Evolutionary conservation across 768 basidiomycete genomes (phyloP), one percentile per base, ranked within the genome.

Genomic region (Tephrocybe sp.): DNA sequence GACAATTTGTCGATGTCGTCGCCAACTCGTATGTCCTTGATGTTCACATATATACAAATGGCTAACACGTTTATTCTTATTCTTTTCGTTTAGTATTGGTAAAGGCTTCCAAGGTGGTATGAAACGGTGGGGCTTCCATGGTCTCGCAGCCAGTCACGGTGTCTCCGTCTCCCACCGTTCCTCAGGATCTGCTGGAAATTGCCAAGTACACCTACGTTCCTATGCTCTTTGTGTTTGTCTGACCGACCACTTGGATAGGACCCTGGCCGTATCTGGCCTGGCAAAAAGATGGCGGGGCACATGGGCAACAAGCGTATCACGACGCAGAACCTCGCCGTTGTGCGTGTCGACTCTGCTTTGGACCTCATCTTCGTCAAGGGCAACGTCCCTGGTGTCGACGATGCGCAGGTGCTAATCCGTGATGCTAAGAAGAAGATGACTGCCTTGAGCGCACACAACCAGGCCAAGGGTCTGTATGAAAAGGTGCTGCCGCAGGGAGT

Each of bases 81-180:
- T 23, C 15, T 30, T 26, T 20, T 18, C 24, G 28, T 4, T 18
- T 40, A 99, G 95, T 3, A 90, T 96, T 51, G 97, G 97, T 20
- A 98, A 98, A 71, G 97, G 97, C 7, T 98, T 95, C 69, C 90
- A 93, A 57, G 97, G 97, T 62, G 85, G 80, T 24, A 99, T 99
- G 97, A 99, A 98, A 67, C 79, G 92, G 41, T 94, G 93, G 85
- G 86, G 88, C 28, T 98, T 96, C 73, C 81, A 86, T 61, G 97
- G 97, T 69, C 71, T 94, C 25, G 82, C 85, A 40, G 95, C 93
- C 1, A 91, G 92, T 70, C 97, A 99, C 66, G 97, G 97, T 86
- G 90, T 92, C 41, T 98, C 97, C 54, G 65, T 94, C 57, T 92
- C 92, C 8, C 97, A 98, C 76, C 88, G 97, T 64, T 88, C 88